Evolutionary conservation across 2,329 filamentous ascomycete genomes (phyloP), one percentile per base, ranked within the genome.

Genomic region (Periconia sp.): DNA sequence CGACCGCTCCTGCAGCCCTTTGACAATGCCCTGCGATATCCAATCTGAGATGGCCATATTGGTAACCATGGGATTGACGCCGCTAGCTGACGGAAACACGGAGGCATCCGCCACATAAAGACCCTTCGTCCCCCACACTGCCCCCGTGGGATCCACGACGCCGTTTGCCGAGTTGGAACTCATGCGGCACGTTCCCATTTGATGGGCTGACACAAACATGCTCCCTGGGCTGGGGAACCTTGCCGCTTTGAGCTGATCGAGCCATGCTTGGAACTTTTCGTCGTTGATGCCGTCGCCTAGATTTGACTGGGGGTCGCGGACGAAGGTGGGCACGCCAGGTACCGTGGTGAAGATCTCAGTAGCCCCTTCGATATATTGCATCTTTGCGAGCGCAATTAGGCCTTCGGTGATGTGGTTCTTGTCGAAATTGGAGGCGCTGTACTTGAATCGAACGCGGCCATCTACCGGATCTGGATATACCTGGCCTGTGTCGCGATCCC

Each of bases 1-100:
- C 3, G 62, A 36, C 17, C 47, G 47, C n/a, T 48, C 54, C 35
- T 48, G 48, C 49, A 70, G 35, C 10, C 55, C 64, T 28, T 45
- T 50, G 9, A 48, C 54, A 18, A 70, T 47, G 0, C 60, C 63
- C 29, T 57, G 52, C 19, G 64, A 68, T 19, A 71, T 60, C 57
- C 58, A 70, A 40, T 71, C 66, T 5, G 61, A 52, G 34, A 71
- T 70, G 2, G 65, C 68, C 88, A 92, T 89, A 43, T 76, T 79
- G 10, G 87, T 90, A 30, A 91, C 75, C 88, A 92, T 92, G 10
- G 88, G 88, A 65, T 92, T 92, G 21, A 91, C 87, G 1, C 88
- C 88, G 63, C 83, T 89, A 9, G 87, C 87, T 43, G 81, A 86
- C 1, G 87, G 88, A 48, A 92, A 87, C 9, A 89, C 84, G 64